Evolutionary conservation across 2,329 filamentous ascomycete genomes (phyloP), one percentile per base, ranked within the genome.

Genomic region (Fusarium lyarnte): DNA sequence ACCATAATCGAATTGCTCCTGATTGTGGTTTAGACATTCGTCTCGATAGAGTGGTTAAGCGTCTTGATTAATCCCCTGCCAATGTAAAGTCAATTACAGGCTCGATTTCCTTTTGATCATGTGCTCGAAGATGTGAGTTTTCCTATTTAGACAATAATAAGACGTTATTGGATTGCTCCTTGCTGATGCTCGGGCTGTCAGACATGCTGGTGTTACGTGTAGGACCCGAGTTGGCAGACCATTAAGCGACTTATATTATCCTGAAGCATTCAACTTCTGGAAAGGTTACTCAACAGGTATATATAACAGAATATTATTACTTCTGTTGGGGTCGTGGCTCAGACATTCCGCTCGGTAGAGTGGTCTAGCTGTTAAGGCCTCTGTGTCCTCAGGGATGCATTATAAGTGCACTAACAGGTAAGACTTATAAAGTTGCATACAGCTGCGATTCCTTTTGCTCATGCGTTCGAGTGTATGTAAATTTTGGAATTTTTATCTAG

Each of bases 191-290:
- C n/a, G 13, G 31, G 31, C 31, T 21, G 17, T 25, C 2, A 19
- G 17, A 14, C 6, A 3, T 29, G 9, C 6, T 46, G 25, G 27
- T 23, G 21, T 31, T 0, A 1, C 23, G 45, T 3, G 45, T n/a
- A 7, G 10, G 14, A 47, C 31, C 3, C 6, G n/a, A 6, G 8
- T 23, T 8, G 12, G 2, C 47, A 51, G n/a, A 25, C 47, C 31
- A 25, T 3, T 2, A 5, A 16, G 17, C n/a, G 4, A 36, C 17
- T 25, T 21, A 1, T 2, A 25, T 51, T 51, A 4, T 19, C 17
- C 16, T 3, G 16, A n/a, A 6, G n/a, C 17, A 31, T 1, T 31
- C 13, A 2, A 19, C 1, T 51, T 25, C 29, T 5, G 6, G 11
- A 6, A 3, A 14, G 3, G n/a, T 25, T 25, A 35, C 8, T 9